phyloP scores from a whole-genome alignment of 2,329 filamentous ascomycete genomes.

The Setomelanomma holmii region DNA sequence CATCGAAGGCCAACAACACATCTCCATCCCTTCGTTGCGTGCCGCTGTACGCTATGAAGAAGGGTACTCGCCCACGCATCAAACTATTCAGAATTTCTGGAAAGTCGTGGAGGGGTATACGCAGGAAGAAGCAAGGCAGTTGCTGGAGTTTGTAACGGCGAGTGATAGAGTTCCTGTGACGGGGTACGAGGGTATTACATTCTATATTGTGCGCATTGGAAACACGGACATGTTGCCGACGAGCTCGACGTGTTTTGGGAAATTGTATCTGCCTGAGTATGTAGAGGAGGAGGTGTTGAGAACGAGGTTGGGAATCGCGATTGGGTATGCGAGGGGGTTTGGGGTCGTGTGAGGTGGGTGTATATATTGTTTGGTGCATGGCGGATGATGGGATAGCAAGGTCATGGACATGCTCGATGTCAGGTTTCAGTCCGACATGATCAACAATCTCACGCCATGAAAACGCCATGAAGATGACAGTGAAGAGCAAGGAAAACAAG shows the following conservation, averaged over 20 bases:
- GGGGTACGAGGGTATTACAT: conserved; percentile 81
- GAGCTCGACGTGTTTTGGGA: conserved; percentile 92
- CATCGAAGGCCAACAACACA: conserved; percentile 82
- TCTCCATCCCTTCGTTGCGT: too few species aligned
- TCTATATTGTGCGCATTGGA: conserved; percentile 79
- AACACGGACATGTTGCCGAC: conserved; percentile 69
- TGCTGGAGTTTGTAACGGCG: conserved; percentile 95
- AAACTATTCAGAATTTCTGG: conserved; percentile 83
- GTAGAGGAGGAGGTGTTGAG: conserved; percentile 71
- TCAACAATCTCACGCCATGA: neutral
- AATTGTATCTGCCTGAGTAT: conserved; percentile 85
- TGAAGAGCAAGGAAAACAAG: neutral
- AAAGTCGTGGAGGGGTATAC: conserved; percentile 73
- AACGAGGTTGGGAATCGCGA: conserved; percentile 79
- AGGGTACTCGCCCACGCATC: conserved; percentile 75
- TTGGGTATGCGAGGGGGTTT: conserved; percentile 89
- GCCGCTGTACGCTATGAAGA: conserved; percentile 81
- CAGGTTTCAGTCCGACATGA: neutral
- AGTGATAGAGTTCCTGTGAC: conserved; percentile 89
- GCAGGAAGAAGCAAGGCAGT: conserved; percentile 72
- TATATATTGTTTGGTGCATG: neutral
- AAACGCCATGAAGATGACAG: too few species aligned
- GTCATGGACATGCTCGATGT: neutral
- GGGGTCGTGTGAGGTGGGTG: conserved; percentile 55
- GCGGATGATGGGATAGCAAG: too few species aligned